phyloP scores from a whole-genome alignment of 2,329 filamentous ascomycete genomes.

The Pestalotiopsis sp. region DNA sequence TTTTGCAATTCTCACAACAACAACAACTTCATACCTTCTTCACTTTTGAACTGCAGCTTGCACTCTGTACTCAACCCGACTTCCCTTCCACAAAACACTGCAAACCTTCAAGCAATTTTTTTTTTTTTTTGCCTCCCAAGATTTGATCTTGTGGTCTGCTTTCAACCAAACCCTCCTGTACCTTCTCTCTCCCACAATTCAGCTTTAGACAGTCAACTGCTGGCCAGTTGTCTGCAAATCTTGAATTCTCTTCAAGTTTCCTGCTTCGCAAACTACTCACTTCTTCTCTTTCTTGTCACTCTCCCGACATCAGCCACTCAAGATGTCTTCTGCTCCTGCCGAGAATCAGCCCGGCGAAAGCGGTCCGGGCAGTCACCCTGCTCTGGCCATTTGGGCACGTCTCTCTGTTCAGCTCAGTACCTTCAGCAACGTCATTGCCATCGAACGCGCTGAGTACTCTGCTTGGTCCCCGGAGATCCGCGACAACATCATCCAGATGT shows the following conservation, averaged over 20 bases:
- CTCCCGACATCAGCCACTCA: no score
- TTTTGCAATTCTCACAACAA: not conserved
- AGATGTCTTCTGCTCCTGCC: not conserved
- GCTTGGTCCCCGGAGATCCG: not conserved
- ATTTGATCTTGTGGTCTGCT: no score
- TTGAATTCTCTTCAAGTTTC: no score
- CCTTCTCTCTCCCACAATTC: no score
- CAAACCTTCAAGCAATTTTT: not conserved
- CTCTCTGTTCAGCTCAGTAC: conserved; percentile 6
- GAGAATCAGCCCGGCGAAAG: not conserved
- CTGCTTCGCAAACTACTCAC: no score
- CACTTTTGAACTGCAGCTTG: not conserved
- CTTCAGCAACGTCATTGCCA: not conserved
- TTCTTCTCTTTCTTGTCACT: no score
- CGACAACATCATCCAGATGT: not conserved
- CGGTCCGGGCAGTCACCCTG: not conserved
- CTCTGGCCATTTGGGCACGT: not conserved
- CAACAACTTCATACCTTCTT: not conserved
- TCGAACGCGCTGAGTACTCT: not conserved
- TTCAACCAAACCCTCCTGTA: no score
- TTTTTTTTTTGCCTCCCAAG: no score
- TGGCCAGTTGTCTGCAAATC: no score
- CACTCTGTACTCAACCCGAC: not conserved
- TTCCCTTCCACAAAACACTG: not conserved
- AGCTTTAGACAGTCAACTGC: no score